Percentiles rank a stretch among this genome's conserved stretches.
These are phyloP conservation scores for Odonthalia washingtoniensis DNA, from an alignment of 31 red algal species.

Conservation along the genomic window DNA sequence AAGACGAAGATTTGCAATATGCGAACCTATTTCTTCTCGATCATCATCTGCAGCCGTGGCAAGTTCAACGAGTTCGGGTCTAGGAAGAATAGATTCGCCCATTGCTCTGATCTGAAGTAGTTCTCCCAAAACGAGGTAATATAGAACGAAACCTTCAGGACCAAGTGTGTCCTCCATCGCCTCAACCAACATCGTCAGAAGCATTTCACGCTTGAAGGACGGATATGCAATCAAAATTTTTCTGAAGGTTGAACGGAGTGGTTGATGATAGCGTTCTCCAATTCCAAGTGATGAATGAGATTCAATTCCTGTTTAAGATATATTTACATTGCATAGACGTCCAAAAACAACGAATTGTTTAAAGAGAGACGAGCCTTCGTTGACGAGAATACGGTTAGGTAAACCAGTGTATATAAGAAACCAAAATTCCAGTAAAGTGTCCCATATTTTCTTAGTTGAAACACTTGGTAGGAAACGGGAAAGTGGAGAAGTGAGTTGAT, in stretches of 20 bases:
- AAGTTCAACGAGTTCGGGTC: not conserved
- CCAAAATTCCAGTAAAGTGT: slow-evolving; percentile 26
- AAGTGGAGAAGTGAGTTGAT: not conserved
- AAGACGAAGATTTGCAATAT: not conserved
- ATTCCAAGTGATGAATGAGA: slow-evolving; percentile 31
- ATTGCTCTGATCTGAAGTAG: not conserved
- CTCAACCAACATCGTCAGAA: slow-evolving; percentile 20
- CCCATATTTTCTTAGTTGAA: not conserved
- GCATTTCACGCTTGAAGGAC: not conserved
- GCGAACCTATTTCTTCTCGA: not conserved
- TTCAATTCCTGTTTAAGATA: slow-evolving; percentile 14
- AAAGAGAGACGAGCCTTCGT: slow-evolving; percentile 26
- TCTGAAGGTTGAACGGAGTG: slow-evolving; percentile 21
- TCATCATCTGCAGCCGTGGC: not conserved
- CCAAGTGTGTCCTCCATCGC: slow-evolving; percentile 40
- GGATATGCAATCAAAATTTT: not conserved
- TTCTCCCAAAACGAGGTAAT: slow-evolving; percentile 37
- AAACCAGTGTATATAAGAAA: slow-evolving; percentile 14
- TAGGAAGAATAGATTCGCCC: too few species aligned
- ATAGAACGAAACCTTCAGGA: slow-evolving; percentile 21
- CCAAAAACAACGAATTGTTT: not conserved
- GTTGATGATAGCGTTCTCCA: slow-evolving; percentile 45
- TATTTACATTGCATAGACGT: too few species aligned
- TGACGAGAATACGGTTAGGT: slow-evolving; percentile 16
- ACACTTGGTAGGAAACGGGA: not conserved